Conservation (phyloP, 1,284 basidiomycete genomes). For the Anthracocystis walkeri region DNA sequence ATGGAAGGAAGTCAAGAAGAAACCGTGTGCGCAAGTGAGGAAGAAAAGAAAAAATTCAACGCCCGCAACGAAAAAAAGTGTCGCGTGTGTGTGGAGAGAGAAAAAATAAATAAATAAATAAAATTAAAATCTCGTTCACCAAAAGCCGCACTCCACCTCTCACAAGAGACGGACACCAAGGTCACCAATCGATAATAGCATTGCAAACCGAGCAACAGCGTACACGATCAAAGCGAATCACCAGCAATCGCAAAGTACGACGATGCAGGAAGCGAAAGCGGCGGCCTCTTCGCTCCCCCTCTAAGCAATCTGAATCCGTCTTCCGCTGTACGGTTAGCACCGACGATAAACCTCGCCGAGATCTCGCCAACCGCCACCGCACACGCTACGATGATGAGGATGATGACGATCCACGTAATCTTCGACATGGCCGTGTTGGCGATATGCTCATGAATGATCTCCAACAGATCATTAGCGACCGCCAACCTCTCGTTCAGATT, state of each 20-base stretch:
- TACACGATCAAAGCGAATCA: conserved; percentile 14
- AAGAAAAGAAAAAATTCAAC: conserved; percentile 7
- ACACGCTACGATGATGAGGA: conserved; percentile 88
- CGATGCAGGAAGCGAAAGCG: neutral
- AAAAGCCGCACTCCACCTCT: neutral
- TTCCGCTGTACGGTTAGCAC: conserved; percentile 37
- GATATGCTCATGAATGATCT: conserved; percentile 90
- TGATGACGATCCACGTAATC: conserved; percentile 90
- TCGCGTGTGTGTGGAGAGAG: neutral
- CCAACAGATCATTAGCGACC: conserved; percentile 78
- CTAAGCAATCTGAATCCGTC: conserved; percentile 22
- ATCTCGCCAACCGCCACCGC: conserved; percentile 89
- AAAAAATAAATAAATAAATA: neutral
- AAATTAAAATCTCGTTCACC: neutral
- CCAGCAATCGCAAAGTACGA: conserved; percentile 14
- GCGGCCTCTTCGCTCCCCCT: neutral
- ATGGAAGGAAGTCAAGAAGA: neutral
- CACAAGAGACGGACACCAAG: neutral
- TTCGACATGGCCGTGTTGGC: conserved; percentile 84
- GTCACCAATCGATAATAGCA: neutral
- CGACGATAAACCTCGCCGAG: conserved; percentile 80
- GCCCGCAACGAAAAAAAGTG: neutral
- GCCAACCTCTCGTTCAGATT: conserved; percentile 89
- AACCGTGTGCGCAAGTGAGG: neutral
- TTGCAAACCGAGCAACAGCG: neutral